phyloP scores from a whole-genome alignment of 176 grass and related monocot species.

The Avena atlantica region DNA sequence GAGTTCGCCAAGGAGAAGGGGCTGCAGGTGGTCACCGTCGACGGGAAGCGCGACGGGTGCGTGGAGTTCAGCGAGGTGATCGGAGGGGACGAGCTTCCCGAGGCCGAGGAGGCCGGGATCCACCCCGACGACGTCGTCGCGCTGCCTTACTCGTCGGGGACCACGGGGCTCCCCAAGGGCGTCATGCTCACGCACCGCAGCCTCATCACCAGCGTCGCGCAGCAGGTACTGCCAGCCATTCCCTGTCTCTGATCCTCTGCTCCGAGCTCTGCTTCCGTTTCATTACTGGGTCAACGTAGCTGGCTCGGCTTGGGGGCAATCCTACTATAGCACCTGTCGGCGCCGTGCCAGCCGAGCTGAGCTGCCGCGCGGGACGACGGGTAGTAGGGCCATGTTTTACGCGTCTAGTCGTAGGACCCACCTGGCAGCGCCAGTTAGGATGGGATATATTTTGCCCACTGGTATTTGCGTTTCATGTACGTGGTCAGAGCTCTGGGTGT shows the following conservation, averaged over 20 bases:
- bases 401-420: not conserved
- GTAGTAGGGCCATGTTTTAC: not conserved
- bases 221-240: conserved; percentile 51
- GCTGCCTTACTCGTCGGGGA: conserved; percentile 83
- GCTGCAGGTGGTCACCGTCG: conserved; percentile 53
- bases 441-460: not conserved
- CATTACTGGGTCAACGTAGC: not conserved
- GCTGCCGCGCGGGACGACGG: not conserved
- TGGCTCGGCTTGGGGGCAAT: not conserved
- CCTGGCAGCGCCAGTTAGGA: not conserved
- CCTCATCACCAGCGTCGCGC: conserved; percentile 90
- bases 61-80: conserved; percentile 60
- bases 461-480: too few species aligned
- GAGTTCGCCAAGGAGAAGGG: conserved; percentile 49
- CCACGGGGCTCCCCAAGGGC: conserved; percentile 86
- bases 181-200: conserved; percentile 99
- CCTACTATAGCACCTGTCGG: not conserved
- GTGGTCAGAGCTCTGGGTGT: not conserved
- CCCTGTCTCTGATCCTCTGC: not conserved
- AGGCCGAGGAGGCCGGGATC: conserved; percentile 58
- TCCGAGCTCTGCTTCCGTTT: not conserved
- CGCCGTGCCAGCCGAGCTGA: conserved; percentile 17
- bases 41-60: conserved; percentile 64
- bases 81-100: conserved; percentile 35
- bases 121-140: conserved; percentile 79